phyloP scores from a whole-genome alignment of 768 basidiomycete species.

The Polyporus arcularius region DNA sequence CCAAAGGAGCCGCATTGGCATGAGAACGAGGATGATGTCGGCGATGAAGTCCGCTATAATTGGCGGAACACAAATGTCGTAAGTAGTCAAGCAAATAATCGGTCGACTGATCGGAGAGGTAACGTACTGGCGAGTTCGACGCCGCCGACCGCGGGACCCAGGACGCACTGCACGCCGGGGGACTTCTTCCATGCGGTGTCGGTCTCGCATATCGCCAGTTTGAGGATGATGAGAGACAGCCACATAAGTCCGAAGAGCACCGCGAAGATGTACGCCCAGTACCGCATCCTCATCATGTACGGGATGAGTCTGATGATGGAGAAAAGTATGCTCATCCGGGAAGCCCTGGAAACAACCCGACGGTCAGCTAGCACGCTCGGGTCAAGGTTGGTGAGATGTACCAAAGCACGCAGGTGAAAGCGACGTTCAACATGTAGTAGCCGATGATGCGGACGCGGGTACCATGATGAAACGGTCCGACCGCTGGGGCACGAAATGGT shows the following conservation, averaged over 20 bases:
- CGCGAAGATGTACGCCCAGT: constrained; percentile 6
- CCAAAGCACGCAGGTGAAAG: constrained; percentile 22
- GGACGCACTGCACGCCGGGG: constrained; percentile 17
- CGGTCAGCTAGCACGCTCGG: neutral
- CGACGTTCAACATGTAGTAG: constrained; percentile 19
- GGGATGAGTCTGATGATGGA: constrained; percentile 21
- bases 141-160: constrained; percentile 16
- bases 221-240: constrained; percentile 14
- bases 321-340: constrained; percentile 21
- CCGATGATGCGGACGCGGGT: constrained; percentile 13
- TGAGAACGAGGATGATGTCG: constrained; percentile 15
- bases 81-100: neutral
- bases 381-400: neutral
- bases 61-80: too few relatives aligned
- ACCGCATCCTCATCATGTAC: constrained; percentile 14
- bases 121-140: constrained; percentile 19
- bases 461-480: constrained; percentile 10
- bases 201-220: constrained; percentile 15
- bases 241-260: constrained; percentile 16
- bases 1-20: constrained; percentile 18
- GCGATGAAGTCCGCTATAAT: constrained; percentile 17
- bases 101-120: neutral
- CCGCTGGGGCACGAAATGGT: neutral
- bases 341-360: constrained; percentile 4
- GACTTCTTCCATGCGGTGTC: constrained; percentile 14